phyloP scores from a whole-genome alignment of 208 protist species.

The Trypanosoma mega region DNA sequence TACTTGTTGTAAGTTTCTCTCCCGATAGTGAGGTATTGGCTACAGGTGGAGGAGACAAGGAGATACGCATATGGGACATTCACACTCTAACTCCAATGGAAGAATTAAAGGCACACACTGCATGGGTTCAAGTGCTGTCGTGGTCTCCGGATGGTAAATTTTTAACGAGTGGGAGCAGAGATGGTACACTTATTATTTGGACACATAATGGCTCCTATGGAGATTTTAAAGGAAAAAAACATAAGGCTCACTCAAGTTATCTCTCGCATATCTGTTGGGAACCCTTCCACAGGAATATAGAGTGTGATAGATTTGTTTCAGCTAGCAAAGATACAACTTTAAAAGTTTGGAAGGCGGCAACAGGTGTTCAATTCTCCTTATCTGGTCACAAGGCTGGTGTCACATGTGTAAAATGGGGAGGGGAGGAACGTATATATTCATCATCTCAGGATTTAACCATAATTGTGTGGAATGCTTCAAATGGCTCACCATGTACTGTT shows the following conservation, averaged over 20 bases:
- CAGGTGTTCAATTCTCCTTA: constrained; percentile 84
- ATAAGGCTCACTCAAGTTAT: constrained; percentile 95
- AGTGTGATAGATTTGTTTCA: constrained; percentile 86
- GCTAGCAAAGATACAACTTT: constrained; percentile 93
- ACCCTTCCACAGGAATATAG: constrained; percentile 90
- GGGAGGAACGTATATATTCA: constrained; percentile 93
- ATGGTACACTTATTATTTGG: constrained; percentile 94
- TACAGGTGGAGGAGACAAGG: constrained; percentile 95
- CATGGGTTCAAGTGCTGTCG: constrained; percentile 96
- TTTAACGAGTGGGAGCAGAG: constrained; percentile 94
- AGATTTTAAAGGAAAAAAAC: constrained; percentile 71
- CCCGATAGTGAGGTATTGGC: constrained; percentile 94
- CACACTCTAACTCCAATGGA: constrained; percentile 92
- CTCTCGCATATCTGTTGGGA: constrained; percentile 97
- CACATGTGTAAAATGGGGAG: constrained; percentile 97
- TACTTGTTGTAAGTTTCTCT: constrained; percentile 94
- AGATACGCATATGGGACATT: constrained; percentile 98
- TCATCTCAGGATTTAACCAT: constrained; percentile 97
- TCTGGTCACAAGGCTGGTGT: constrained; percentile 95
- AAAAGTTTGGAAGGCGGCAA: constrained; percentile 86
- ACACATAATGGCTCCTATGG: constrained; percentile 70
- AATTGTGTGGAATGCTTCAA: constrained; percentile 93
- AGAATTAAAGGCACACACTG: constrained; percentile 92
- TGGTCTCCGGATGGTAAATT: constrained; percentile 95
- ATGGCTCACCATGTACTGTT: constrained; percentile 59